Evolutionary conservation across 306 rosid species (phyloP), one percentile per base, ranked within the genome.

Genomic region (Astragalus glycyphyllos): DNA sequence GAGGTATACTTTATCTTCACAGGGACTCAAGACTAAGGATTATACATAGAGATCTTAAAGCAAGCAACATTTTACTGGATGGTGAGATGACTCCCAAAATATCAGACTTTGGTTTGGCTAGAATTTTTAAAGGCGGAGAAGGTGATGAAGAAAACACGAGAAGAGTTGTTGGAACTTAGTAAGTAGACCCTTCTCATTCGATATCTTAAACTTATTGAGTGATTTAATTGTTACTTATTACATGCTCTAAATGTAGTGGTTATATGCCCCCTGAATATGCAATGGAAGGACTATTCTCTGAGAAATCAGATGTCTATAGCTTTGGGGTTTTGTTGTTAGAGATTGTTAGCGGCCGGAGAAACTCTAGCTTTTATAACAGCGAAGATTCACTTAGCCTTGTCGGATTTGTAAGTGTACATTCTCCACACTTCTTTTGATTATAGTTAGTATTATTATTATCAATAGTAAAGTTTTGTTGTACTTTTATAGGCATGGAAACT

Each of bases 231-330:
- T 26, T 26, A 26, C 3, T 26, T 26, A 26, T 38, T 14, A 12
- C 10, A 11, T 8, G 11, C 1, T 68, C 0, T 23, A 9, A 8
- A 60, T 69, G 20, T 9, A 77, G 81, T 69, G 81, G 81, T 44
- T 77, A 77, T 53, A 77, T 77, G 81, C 53, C 81, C 0, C 76
- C 76, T 16, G 81, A 77, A 61, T 77, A 77, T 69, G 81, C 81
- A 77, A 77, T 77, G 81, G 71, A 77, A n/a, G 81, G 81, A 0
- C 6, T 77, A 2, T 69, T 26, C 31, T 26, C 31, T 26, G 31
- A 26, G 31, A 26, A 26, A 26, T 26, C 31, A 2, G 31, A 26
- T 26, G 31, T 26, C 31, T 26, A 26, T 26, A 26, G 31, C 31
- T 26, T 26, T 26, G 31, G 31, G 31, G 31, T 26, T 26, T 26